Base-by-base conservation (phyloP, 805 yeast species). In the Scheffersomyces stipitis region DNA sequence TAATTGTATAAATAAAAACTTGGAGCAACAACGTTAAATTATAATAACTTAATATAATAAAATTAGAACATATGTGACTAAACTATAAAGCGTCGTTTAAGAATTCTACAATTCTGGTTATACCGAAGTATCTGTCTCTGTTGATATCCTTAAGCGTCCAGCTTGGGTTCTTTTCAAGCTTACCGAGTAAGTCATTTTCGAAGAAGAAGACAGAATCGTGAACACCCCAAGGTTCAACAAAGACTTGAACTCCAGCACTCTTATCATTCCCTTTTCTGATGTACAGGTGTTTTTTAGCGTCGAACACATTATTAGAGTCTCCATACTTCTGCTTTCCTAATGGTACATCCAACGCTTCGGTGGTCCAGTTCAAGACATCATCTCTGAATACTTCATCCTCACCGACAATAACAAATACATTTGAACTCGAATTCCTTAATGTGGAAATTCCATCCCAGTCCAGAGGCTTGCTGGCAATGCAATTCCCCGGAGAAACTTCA, bases 341-440 rank as follows among this genome's bases (percentile, higher is more conserved):
- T 1, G 66, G 65, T 18, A 56, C 56, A 27, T 49, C 53, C 18
- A 65, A 47, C 3, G 69, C 67, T 30, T 55, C 48, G 27, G 53
- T 48, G 6, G 55, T 46, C 68, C 70, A 69, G 31, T 55, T 58
- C 32, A 60, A 46, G 15, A 66, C 48, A 36, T 65, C 69, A 45
- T 68, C 73, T 38, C 72, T 51, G 41, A 69, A 68, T 13, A 54
- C 49, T 43, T 69, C 74, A 36, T 66, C 70, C 50, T 68, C 73
- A 15, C 73, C 73, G 5, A 47, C 41, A n/a, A 67, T 41, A 18
- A 67, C 40, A 24, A 64, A 59, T 3, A 67, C 56, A 24, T 53
- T 56, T 30, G 37, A 37, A 1, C 52, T 38, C 6, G 60, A 52
- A 26, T 53, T 51, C 4, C 46, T 49, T 35, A 56, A 62, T 22